phyloP scores from a whole-genome alignment of 345 rosid species.

The Carallia brachiata region DNA sequence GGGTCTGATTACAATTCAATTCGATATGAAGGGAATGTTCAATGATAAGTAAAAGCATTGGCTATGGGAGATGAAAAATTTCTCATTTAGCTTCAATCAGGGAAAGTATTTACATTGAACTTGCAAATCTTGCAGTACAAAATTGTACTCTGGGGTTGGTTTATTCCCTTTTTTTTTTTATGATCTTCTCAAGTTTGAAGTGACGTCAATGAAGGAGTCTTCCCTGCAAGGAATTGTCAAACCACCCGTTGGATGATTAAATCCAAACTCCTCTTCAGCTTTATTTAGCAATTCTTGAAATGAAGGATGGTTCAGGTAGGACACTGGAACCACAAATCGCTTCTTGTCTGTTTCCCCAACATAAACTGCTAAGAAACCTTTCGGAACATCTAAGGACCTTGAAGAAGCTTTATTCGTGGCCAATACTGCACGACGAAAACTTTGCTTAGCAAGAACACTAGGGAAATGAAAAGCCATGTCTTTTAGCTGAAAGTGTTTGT shows the following conservation, averaged over 20 bases:
- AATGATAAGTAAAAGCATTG: too few relatives aligned
- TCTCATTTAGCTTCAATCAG: too few relatives aligned
- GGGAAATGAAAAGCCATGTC: conserved; percentile 5
- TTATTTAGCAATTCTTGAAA: conserved; percentile 10
- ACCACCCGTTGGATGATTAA: conserved; percentile 17
- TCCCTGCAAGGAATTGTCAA: conserved; percentile 14
- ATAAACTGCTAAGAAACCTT: conserved; percentile 8
- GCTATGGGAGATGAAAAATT: too few relatives aligned
- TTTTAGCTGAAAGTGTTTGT: background rate
- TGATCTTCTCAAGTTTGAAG: background rate
- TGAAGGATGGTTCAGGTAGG: conserved; percentile 9
- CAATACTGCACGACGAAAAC: background rate
- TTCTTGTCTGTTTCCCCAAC: conserved; percentile 15
- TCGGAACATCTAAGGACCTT: background rate
- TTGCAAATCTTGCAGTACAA: too few relatives aligned
- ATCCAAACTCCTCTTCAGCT: conserved; percentile 15
- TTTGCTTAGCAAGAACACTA: conserved; percentile 2
- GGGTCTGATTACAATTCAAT: too few relatives aligned
- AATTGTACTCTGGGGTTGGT: too few relatives aligned
- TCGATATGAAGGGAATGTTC: too few relatives aligned
- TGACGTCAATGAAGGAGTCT: conserved; percentile 6
- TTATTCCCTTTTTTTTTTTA: too few relatives aligned
- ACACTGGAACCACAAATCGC: conserved; percentile 4
- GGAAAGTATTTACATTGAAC: too few relatives aligned
- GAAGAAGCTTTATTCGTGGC: background rate